A percentile compares a stretch with the other conserved stretches of the same genome.
Evolutionary conservation across 2,329 filamentous ascomycete species (phyloP).

Genomic region (Pestalotiopsis sp.): DNA sequence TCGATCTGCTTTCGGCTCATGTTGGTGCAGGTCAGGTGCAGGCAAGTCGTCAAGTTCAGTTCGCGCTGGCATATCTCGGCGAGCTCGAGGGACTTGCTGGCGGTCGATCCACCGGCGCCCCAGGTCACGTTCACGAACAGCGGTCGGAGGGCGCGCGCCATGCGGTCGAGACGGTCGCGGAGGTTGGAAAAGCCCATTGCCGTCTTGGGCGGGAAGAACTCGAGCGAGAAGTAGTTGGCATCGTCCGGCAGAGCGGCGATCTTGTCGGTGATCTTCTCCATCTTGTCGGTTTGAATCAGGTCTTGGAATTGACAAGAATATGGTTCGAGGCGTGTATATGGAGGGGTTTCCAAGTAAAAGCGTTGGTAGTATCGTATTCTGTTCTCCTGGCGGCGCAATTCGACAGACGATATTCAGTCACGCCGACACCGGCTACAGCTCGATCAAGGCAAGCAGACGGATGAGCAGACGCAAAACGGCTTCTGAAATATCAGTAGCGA

Average conservation of each 20-base stretch:
- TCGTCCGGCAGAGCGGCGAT: slow-evolving; percentile 85
- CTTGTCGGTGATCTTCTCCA: slow-evolving; percentile 94
- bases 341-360: neutral
- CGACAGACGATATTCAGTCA: neutral
- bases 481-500: neutral
- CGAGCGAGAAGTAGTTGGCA: slow-evolving; percentile 89
- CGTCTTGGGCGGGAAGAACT: slow-evolving; percentile 99
- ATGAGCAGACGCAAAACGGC: neutral
- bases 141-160: slow-evolving; percentile 87
- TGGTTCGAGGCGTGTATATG: neutral
- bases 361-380: neutral
- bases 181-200: slow-evolving; percentile 94
- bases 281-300: slow-evolving; percentile 33
- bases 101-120: slow-evolving; percentile 93
- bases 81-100: slow-evolving; percentile 87
- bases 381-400: neutral
- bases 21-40: slow-evolving; percentile 97
- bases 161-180: slow-evolving; percentile 88
- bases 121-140: slow-evolving; percentile 97
- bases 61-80: slow-evolving; percentile 95
- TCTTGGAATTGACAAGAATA: neutral
- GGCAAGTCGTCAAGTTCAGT: slow-evolving; percentile 87
- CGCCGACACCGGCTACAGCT: neutral
- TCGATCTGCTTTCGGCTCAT: slow-evolving; percentile 89
- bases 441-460: neutral